Conservation (phyloP, 495 filamentous ascomycete species). For the Haplographium delicatum region DNA sequence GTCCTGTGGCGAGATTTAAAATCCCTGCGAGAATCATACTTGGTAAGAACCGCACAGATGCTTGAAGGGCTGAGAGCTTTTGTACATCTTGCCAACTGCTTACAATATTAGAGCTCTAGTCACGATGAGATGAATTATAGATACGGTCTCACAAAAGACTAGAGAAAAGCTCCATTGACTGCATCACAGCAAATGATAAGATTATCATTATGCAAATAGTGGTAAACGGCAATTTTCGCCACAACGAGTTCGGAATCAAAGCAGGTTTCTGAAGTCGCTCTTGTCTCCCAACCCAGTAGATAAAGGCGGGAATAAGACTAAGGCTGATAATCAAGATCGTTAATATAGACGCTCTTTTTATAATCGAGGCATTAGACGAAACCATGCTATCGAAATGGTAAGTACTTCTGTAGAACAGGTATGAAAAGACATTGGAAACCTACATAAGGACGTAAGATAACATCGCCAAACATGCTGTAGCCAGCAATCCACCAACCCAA, state of each 20-base stretch:
- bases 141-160: slow-evolving; percentile 33
- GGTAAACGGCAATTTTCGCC: slow-evolving; percentile 45
- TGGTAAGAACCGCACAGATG: slow-evolving; percentile 51
- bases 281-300: slow-evolving; percentile 40
- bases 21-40: slow-evolving; percentile 45
- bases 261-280: slow-evolving; percentile 37
- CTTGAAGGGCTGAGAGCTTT: slow-evolving; percentile 34
- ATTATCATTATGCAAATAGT: slow-evolving; percentile 47
- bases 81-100: slow-evolving; percentile 47
- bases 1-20: slow-evolving; percentile 47
- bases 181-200: slow-evolving; percentile 42
- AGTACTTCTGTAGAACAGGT: too few relatives aligned
- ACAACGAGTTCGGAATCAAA: slow-evolving; percentile 51
- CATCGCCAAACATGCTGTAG: slow-evolving; percentile 36
- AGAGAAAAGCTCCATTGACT: slow-evolving; percentile 43
- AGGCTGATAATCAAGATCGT: slow-evolving; percentile 34
- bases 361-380: too few relatives aligned
- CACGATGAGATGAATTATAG: neutral
- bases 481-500: slow-evolving; percentile 43
- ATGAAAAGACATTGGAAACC: too few relatives aligned
- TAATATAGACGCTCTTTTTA: too few relatives aligned
- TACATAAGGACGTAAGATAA: slow-evolving; percentile 42
- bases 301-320: slow-evolving; percentile 39
- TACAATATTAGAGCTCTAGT: neutral
- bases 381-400: too few relatives aligned